A percentile compares a stretch with the other conserved stretches of the same genome.
phyloP scores from a whole-genome alignment of 83 land plant genomes.

The Thuja plicata region DNA sequence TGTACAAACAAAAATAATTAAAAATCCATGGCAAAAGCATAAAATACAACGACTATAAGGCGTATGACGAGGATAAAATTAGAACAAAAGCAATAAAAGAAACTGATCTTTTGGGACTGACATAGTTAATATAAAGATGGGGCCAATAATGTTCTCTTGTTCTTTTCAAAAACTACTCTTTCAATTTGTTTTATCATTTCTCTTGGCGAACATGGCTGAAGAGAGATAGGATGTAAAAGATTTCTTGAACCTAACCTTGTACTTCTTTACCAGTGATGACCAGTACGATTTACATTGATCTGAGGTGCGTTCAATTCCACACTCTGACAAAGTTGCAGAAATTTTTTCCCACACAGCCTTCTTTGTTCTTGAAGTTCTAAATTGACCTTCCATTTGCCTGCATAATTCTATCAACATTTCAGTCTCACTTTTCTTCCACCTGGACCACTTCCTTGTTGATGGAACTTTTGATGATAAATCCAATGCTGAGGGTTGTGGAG shows the following conservation, averaged over 20 bases:
- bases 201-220: too few species aligned
- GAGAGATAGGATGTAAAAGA: too few species aligned
- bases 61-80: neutral
- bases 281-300: slow-evolving; percentile 52
- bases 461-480: neutral
- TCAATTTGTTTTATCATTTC: too few species aligned
- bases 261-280: slow-evolving; percentile 39
- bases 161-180: too few species aligned
- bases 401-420: slow-evolving; percentile 34
- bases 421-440: slow-evolving; percentile 29
- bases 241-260: slow-evolving; percentile 27
- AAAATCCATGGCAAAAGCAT: neutral
- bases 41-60: neutral
- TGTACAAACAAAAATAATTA: neutral
- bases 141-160: too few species aligned
- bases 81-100: neutral
- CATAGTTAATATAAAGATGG: neutral
- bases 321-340: slow-evolving; percentile 17
- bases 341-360: slow-evolving; percentile 37
- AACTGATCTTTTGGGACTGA: neutral
- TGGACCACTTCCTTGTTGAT: slow-evolving; percentile 26
- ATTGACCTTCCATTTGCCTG: slow-evolving; percentile 22
- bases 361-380: slow-evolving; percentile 17
- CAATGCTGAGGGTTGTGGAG: neutral
- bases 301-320: slow-evolving; percentile 32